Evolutionary conservation across 306 rosid species (phyloP), one percentile per base, ranked within the genome.

Genomic region (Pterocarpus macrocarpus): DNA sequence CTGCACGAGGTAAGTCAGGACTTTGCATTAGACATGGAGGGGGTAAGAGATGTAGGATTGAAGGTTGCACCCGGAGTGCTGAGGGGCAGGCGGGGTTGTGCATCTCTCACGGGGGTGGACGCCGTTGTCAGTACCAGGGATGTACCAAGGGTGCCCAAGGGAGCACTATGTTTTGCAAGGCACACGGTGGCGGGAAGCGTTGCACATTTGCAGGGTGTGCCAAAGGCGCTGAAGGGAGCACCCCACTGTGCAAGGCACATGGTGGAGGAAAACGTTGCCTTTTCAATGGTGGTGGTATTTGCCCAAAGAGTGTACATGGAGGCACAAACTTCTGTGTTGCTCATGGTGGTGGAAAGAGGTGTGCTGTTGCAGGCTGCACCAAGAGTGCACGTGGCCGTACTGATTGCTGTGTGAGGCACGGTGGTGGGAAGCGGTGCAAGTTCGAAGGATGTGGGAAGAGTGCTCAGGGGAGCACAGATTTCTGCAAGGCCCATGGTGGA

Each of bases 141-240:
- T 95, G 99, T 80, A 5, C 89, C 12, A 95, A 95, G 87, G 99
- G 99, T 15, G 99, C 99, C 0, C 99, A 95, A 86, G 99, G 99
- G 75, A 95, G 98, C 84, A 95, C 99, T 7, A 61, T 89, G 91
- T 93, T 76, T 78, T 95, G 99, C 93, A 95, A 95, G 89, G 99
- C 99, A 56, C 99, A 95, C 86, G 99, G 99, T 64, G 99, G 99
- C 55, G 99, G 99, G 80, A 95, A 90, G 81, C 96, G 99, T 53
- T 95, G 99, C 88, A 79, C 92, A 41, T 93, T 95, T 79, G 87
- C 87, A 8, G 98, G 94, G 6, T 95, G 99, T 84, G 87, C 89
- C 30, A 95, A 95, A 87, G 99, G 99, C 38, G 99, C 99, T n/a
- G 98, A 95, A 88, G 99, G 99, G 86, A 93, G 99, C 88, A 95